Evolutionary conservation across 345 rosid genomes (phyloP).

Genomic region (Syzygium grande): DNA sequence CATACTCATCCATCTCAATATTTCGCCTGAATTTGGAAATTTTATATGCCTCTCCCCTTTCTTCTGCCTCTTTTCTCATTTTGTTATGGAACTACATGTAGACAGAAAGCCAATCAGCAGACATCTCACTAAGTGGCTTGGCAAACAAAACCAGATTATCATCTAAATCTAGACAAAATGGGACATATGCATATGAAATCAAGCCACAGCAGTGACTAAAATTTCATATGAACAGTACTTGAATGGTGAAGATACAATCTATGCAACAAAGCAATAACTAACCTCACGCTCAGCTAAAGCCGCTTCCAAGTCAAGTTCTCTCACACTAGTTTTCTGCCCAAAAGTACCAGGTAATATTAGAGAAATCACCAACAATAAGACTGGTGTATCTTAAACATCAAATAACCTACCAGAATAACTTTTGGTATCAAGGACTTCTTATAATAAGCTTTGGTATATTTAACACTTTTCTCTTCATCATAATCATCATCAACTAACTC

Average conservation of each 20-base stretch:
- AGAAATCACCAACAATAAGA: not conserved
- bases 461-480: conserved; percentile 57
- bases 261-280: not conserved
- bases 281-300: conserved; percentile 90
- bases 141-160: not conserved
- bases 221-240: not conserved
- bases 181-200: not conserved
- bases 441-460: conserved; percentile 45
- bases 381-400: not conserved
- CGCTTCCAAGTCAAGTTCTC: conserved; percentile 88
- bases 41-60: conserved; percentile 73
- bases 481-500: conserved; percentile 73
- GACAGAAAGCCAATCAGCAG: not conserved
- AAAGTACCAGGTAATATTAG: conserved; percentile 11
- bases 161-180: not conserved
- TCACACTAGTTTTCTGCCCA: conserved; percentile 82
- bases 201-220: not conserved
- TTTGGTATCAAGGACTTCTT: conserved; percentile 58
- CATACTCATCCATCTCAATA: conserved; percentile 92
- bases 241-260: not conserved
- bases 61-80: conserved; percentile 58
- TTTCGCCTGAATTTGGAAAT: conserved; percentile 61
- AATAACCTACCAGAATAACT: conserved; percentile 50
- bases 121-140: not conserved
- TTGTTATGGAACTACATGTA: conserved; percentile 56